These are phyloP conservation scores for Ambrosia trifida DNA, from an alignment of 129 eudicot genomes.

Conservation along the genomic window DNA sequence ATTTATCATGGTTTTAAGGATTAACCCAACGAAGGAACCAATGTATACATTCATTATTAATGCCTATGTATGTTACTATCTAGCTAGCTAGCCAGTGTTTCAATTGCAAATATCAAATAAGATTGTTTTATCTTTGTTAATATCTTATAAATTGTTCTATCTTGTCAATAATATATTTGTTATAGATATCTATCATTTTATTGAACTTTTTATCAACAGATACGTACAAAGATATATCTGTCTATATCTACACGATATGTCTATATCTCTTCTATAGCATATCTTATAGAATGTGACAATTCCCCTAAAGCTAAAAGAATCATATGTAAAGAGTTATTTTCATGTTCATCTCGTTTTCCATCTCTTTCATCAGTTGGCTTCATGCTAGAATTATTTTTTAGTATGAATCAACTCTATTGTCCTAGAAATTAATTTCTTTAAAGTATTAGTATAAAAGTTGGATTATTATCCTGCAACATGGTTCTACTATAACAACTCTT, in stretches of 20 bases:
- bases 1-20: constrained; percentile 4
- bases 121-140: no score
- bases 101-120: constrained; percentile 23
- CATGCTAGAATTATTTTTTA: background rate
- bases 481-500: no score
- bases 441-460: background rate
- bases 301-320: no score
- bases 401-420: background rate
- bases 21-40: background rate
- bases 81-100: constrained; percentile 27
- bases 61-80: constrained; percentile 5
- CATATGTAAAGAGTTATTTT: background rate
- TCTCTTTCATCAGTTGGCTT: no score
- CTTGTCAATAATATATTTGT: background rate
- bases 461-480: no score
- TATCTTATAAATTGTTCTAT: no score
- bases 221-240: constrained; percentile 1
- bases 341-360: background rate
- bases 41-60: constrained; percentile 26
- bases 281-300: no score
- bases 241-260: background rate
- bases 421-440: no score
- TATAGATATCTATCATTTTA: background rate
- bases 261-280: background rate
- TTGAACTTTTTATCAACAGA: background rate